Base-by-base conservation (phyloP, 2,329 filamentous ascomycete genomes). In the Coniochaeta hoffmannii region DNA sequence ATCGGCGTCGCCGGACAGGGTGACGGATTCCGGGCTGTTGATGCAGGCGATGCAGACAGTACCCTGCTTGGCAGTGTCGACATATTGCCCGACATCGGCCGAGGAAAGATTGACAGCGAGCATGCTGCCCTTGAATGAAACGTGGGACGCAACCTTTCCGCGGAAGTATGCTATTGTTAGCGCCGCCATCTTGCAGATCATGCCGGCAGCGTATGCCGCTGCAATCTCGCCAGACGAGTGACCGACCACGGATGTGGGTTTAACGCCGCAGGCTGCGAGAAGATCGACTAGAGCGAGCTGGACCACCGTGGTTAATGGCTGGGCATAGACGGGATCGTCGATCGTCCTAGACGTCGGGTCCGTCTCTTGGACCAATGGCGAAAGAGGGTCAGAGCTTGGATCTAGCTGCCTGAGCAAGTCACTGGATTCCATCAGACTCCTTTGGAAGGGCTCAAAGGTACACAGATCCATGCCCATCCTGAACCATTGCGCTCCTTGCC, bases 151-250 rank as follows among this genome's bases (percentile, higher is more conserved):
- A n/a, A 17, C 36, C 15, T 53, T 26, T n/a, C 55, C 64, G 35
- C 56, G 65, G 57, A 55, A 60, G 58, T 75, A 77, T 0, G 76
- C 73, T 22, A 72, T 66, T 0, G 62, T 62, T 1, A 79, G 73
- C 2, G 76, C 75, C 14, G 75, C 71, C 2, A 61, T 44, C 1
- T 66, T 66, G 2, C 65, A 66, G 2, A 81, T 50, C 19, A 71
- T 65, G 0, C 76, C 76, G 0, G 75, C 72, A 1, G 76, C 74
- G 58, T 77, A 80, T 0, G 73, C 77, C 1, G 76, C 75, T 1
- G 64, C 58, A 15, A 79, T 78, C 58, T 79, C 76, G 2, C 76
- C 76, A 1, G 72, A 74, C 0, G 74, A 77, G 57, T 78, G 76
- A 1, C 76, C 76, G 3, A 77, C 68, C 0, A 76, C 73, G 1